Evolutionary conservation across 2,329 filamentous ascomycete species (phyloP), one percentile per base, ranked within the genome.

Genomic region (Tolypocladium cylindrosporum): DNA sequence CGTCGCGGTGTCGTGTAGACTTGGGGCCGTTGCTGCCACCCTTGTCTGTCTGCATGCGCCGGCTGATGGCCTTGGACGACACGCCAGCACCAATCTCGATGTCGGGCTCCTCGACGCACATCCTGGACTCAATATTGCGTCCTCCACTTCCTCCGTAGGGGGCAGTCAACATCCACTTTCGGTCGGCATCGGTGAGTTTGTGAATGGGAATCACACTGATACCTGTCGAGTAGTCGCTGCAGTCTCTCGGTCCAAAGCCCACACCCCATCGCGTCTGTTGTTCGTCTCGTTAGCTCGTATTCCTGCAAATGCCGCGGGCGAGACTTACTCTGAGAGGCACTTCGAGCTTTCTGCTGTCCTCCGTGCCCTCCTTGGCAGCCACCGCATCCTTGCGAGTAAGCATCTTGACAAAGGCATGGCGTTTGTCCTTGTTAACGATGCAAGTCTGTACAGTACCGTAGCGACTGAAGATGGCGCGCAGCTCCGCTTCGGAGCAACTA

Each of bases 321-420:
- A 14, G 24, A 76, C 85, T 76, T 79, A 89, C 86, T 65, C 88
- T 82, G 57, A 91, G 83, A 63, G 90, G 84, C 65, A 89, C 82
- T 55, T 90, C 88, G 6, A 87, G 80, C 59, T 86, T 82, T 62
- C 88, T 85, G 61, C 85, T 84, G 56, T 85, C 86, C 71, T 97
- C 92, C 86, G 97, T 96, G 55, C 86, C 90, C 42, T 88, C 84
- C 70, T 95, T 95, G 55, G 94, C 94, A 61, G 72, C 78, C 59
- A 96, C 82, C 16, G 94, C 93, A 72, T 96, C 91, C 61, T 85
- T 81, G 42, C 95, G 90, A 62, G 85, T 94, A 64, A 94, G 83
- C 94, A 99, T 99, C 76, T 99, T 99, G 68, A 99, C 93, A 71
- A 99, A 99, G 7, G 94, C 94, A 73, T 99, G 94, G 21, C 94